These are phyloP conservation scores for Emmonsiellopsis sp. DNA, from an alignment of 2,329 filamentous ascomycete species.

Conservation along the genomic window DNA sequence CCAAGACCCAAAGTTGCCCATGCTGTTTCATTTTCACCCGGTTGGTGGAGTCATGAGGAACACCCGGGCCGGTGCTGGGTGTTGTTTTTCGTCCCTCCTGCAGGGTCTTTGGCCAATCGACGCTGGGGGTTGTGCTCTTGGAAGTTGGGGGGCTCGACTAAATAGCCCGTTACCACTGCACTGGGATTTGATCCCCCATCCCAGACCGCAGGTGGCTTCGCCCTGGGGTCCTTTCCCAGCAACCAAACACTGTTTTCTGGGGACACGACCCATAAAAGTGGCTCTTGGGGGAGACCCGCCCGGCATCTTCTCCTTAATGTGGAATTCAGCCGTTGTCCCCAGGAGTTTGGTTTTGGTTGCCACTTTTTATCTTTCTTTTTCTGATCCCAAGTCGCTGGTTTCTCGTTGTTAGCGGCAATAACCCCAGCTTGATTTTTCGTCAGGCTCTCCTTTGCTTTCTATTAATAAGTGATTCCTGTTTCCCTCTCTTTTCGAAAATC, in stretches of 20 bases:
- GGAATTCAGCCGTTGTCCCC: not conserved
- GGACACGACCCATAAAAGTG: too few relatives aligned
- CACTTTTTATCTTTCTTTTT: not conserved
- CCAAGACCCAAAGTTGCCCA: too few relatives aligned
- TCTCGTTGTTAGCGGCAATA: not conserved
- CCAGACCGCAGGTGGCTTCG: not conserved
- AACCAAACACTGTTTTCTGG: not conserved
- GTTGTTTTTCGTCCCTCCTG: not conserved
- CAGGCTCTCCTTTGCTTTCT: too few relatives aligned
- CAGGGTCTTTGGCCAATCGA: not conserved
- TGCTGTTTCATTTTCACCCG: too few relatives aligned
- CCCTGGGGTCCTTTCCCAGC: not conserved
- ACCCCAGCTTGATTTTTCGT: not conserved
- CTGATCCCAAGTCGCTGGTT: not conserved
- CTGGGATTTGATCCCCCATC: not conserved
- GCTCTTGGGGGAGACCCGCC: not conserved
- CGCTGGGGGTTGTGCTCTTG: not conserved
- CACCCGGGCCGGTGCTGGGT: not conserved
- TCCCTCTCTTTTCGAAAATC: too few relatives aligned
- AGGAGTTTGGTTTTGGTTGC: not conserved
- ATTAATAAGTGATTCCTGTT: too few relatives aligned
- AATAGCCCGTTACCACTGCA: not conserved
- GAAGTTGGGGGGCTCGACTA: not conserved
- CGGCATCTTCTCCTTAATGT: not conserved
- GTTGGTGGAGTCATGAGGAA: not conserved